Evolutionary conservation across 768 basidiomycete species (phyloP), one percentile per base, ranked within the genome.

Genomic region (Auricularia cornea): DNA sequence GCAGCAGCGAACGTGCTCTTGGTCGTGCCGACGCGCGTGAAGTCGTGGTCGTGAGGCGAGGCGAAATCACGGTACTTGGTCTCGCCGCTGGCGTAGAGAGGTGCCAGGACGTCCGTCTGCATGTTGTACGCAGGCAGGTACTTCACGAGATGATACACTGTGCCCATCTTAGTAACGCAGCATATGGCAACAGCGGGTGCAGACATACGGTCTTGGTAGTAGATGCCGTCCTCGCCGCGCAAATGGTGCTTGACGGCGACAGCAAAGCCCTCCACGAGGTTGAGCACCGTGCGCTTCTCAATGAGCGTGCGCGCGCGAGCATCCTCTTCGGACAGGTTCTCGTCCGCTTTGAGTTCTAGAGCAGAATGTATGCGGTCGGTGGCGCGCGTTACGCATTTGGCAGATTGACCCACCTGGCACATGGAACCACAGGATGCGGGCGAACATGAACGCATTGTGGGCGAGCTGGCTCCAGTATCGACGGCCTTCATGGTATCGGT

Each of bases 181-280:
- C 3, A 4, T n/a, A n/a, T 57, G 4, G 18, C 26, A 26, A 10
- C 16, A 57, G 26, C 12, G 26, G 54, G 8, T 3, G 29, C 11
- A 28, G 54, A 57, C 54, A 26, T 30, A 57, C 54, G 62, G 28
- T 62, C 62, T 26, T 57, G 59, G 52, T 62, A 62, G 40, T 62
- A 59, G 23, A 41, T 26, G 44, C 33, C 44, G 16, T 54, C 33
- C 33, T 62, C 62, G 16, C 62, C 62, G 52, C 62, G 48, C n/a
- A 62, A 26, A 59, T 62, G 56, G 40, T 62, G 62, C 54, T 62
- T 62, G 28, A 62, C 29, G 16, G 62, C 62, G 11, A 62, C 62
- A 20, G 62, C 62, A 62, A 62, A 62, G 18, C n/a, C 62, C 30
- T 62, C 62, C 14, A 62, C 31, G 31, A 62, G 62, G 56, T 62